Percentiles rank a stretch among this genome's conserved stretches.
phyloP scores from a whole-genome alignment of 257 asterid genomes.

The Solanum corneliomulleri region DNA sequence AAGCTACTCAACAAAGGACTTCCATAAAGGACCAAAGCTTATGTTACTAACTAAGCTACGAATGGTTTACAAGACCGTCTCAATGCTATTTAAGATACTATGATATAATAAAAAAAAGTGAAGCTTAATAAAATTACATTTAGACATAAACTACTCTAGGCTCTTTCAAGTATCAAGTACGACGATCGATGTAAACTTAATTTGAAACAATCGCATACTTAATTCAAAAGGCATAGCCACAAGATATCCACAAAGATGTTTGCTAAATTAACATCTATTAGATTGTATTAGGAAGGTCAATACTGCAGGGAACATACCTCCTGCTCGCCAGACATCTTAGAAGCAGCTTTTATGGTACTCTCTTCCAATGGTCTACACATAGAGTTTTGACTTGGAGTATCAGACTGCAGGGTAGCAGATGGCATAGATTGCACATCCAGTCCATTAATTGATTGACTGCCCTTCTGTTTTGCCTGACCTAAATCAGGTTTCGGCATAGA shows the following conservation, averaged over 20 bases:
- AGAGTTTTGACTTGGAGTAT: conserved; percentile 31
- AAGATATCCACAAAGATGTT: neutral
- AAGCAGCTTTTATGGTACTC: conserved; percentile 26
- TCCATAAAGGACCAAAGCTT: neutral
- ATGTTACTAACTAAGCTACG: neutral
- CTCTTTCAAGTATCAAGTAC: neutral
- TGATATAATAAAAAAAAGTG: neutral
- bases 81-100: neutral
- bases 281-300: neutral
- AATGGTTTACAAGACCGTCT: neutral
- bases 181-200: neutral
- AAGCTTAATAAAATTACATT: neutral
- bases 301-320: conserved; percentile 46
- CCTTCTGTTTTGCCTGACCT: conserved; percentile 30
- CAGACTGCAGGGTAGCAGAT: conserved; percentile 31
- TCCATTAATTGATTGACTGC: conserved; percentile 26
- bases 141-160: neutral
- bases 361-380: conserved; percentile 46
- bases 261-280: neutral
- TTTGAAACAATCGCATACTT: neutral
- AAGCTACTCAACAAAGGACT: neutral
- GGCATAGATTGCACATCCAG: conserved; percentile 35
- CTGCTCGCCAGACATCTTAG: conserved; percentile 47
- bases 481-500: conserved; percentile 35
- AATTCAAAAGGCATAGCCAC: neutral